A percentile compares a stretch with the other conserved stretches of the same genome.
phyloP scores from a whole-genome alignment of 352 stramenopile genomes.

The Saprolegnia parasitica region DNA sequence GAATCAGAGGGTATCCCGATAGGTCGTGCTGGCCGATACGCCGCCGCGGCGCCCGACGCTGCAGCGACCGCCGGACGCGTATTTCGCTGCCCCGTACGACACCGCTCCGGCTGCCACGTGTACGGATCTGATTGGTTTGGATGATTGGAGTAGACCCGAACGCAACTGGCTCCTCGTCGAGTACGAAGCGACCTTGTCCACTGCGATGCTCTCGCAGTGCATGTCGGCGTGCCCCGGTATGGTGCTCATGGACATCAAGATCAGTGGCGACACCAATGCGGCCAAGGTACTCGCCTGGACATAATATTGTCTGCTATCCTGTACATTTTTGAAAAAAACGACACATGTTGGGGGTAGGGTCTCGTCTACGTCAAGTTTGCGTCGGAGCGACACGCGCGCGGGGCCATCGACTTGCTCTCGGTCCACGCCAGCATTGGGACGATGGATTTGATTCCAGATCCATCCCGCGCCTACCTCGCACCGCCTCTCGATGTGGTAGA shows the following conservation, averaged over 20 bases:
- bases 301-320: too few species aligned
- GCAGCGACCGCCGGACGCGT: too few species aligned
- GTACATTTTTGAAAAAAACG: slow-evolving; percentile 44
- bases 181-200: slow-evolving; percentile 60
- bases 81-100: too few species aligned
- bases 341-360: slow-evolving; percentile 56
- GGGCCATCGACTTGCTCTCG: slow-evolving; percentile 50
- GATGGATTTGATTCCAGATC: slow-evolving; percentile 61
- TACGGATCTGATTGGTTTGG: not conserved
- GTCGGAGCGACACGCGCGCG: slow-evolving; percentile 39
- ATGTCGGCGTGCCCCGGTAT: slow-evolving; percentile 58
- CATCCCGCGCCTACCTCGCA: slow-evolving; percentile 44
- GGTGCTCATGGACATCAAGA: slow-evolving; percentile 80
- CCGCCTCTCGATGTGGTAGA: slow-evolving; percentile 34
- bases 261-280: slow-evolving; percentile 26
- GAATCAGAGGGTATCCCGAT: too few species aligned
- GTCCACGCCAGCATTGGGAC: slow-evolving; percentile 52
- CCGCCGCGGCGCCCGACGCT: too few species aligned
- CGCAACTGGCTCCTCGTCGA: slow-evolving; percentile 58
- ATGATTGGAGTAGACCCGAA: not conserved
- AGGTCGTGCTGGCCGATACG: too few species aligned
- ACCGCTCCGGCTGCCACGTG: too few species aligned
- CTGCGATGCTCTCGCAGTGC: slow-evolving; percentile 54
- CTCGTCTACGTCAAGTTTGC: slow-evolving; percentile 76
- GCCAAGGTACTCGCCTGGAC: too few species aligned